phyloP scores from a whole-genome alignment of 2,329 filamentous ascomycete species.

The Ophiostoma sp. region DNA sequence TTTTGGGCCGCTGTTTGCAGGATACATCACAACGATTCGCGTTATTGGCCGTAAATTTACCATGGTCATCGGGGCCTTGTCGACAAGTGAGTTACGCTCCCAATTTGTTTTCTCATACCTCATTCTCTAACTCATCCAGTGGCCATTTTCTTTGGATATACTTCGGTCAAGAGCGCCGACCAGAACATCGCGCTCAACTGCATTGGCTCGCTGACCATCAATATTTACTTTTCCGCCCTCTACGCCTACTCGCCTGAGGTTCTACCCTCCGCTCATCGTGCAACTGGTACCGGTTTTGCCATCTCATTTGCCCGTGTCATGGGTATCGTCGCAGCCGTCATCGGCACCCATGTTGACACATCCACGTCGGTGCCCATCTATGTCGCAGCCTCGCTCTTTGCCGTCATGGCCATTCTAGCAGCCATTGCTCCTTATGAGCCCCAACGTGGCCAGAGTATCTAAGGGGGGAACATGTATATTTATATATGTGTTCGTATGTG shows the following conservation, averaged over 20 bases:
- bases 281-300: slow-evolving; percentile 6
- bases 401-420: slow-evolving; percentile 14
- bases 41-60: slow-evolving; percentile 11
- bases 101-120: no score
- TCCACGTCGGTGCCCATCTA: slow-evolving; percentile 11
- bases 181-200: slow-evolving; percentile 16
- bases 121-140: not conserved
- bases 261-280: slow-evolving; percentile 11
- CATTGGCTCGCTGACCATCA: slow-evolving; percentile 13
- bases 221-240: slow-evolving; percentile 13
- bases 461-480: not conserved
- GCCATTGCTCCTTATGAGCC: slow-evolving; percentile 16
- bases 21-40: not conserved
- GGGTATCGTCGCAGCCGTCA: slow-evolving; percentile 14
- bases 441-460: slow-evolving; percentile 17
- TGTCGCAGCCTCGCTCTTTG: not conserved
- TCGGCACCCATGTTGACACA: slow-evolving; percentile 11
- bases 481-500: not conserved
- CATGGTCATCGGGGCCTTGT: slow-evolving; percentile 9
- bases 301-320: slow-evolving; percentile 15
- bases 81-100: not conserved
- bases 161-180: slow-evolving; percentile 1
- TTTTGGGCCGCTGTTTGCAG: slow-evolving; percentile 4
- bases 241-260: slow-evolving; percentile 17
- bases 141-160: slow-evolving; percentile 18